Evolutionary conservation across 208 protist genomes (phyloP), one percentile per base, ranked within the genome.

Genomic region (Leishmania martiniquensis): DNA sequence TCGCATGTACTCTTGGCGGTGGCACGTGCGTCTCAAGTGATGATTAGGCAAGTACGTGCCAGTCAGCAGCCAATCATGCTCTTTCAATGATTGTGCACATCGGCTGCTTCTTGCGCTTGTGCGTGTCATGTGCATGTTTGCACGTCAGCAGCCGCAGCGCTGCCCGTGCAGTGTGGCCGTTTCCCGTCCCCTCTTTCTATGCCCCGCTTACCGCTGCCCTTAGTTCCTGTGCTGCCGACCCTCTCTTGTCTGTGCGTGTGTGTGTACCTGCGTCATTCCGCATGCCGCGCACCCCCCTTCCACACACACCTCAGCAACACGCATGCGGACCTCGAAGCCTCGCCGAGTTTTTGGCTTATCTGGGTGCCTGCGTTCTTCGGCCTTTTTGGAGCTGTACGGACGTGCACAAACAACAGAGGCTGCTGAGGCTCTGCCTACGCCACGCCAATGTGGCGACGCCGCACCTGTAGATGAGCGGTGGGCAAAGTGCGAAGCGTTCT

Each of bases 361-460:
- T 45, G 74, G 5, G 29, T 76, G 52, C 52, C 54, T 57, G 47
- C 79, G 68, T 5, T 79, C 51, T 20, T 63, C 75, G 6, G 54
- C 29, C n/a, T 83, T 83, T 54, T 76, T 83, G 29, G 79, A 83
- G 57, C 79, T 83, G 20, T 83, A 83, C 62, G 79, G 79, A 2
- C 79, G 79, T 52, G 51, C 74, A 45, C 57, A 57, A 17, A 12
- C 25, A 39, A 37, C 32, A 25, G 59, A 72, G 10, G 68, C 42
- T 42, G 57, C 9, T 44, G 75, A 59, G 44, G 20, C 34, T 55
- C 37, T 15, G 34, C 25, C 57, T 1, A 20, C 65, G 25, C 25
- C 69, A 32, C 63, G 25, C 49, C 49, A 51, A 51, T 70, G 57
- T n/a, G 54, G 68, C 80, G 74, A 71, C 75, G 73, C 42, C 20